Conservation (phyloP, 805 yeast genomes). For the Candida michaelii region DNA sequence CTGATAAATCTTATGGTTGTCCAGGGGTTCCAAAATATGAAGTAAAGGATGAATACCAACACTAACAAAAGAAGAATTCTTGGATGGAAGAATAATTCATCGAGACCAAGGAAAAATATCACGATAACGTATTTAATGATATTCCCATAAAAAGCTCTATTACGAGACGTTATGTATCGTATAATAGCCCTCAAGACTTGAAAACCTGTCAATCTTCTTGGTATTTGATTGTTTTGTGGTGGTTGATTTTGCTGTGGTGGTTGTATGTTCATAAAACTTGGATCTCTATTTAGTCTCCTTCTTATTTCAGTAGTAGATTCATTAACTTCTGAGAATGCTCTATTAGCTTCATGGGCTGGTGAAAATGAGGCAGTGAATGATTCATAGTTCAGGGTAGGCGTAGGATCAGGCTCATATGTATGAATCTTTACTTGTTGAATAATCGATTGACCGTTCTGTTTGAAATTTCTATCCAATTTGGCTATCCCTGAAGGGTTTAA, state of each 20-base stretch:
- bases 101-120: conserved; percentile 13
- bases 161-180: neutral
- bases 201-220: neutral
- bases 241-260: neutral
- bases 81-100: conserved; percentile 4
- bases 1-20: conserved; percentile 14
- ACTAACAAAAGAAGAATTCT: neutral
- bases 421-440: conserved; percentile 27
- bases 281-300: too few species aligned
- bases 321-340: too few species aligned
- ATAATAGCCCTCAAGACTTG: neutral
- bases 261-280: too few species aligned
- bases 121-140: conserved; percentile 10
- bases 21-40: conserved; percentile 14
- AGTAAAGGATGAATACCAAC: conserved; percentile 4
- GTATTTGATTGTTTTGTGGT: neutral
- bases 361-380: too few species aligned
- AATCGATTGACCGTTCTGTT: conserved; percentile 15
- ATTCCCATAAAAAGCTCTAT: neutral
- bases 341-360: too few species aligned
- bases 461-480: conserved; percentile 20
- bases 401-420: conserved; percentile 9
- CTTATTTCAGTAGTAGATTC: too few species aligned
- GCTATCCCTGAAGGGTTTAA: conserved; percentile 37
- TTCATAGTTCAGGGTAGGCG: neutral